phyloP scores from a whole-genome alignment of 2,329 filamentous ascomycete species.

The Hypoxylon sp. region DNA sequence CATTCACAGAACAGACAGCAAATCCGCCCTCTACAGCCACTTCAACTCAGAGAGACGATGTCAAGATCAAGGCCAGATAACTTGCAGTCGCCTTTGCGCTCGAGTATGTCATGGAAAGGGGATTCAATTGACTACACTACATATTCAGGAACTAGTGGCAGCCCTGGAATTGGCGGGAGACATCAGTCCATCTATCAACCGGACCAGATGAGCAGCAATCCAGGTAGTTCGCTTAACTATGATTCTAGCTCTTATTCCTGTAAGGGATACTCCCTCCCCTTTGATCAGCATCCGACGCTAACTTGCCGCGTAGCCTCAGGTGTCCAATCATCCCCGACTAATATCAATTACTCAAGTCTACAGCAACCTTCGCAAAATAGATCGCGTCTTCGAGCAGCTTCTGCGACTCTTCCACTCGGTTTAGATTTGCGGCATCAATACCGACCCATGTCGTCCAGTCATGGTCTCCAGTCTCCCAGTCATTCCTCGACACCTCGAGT shows the following conservation, averaged over 20 bases:
- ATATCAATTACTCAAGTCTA: constrained; percentile 65
- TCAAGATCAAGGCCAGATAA: constrained; percentile 70
- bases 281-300: constrained; percentile 17
- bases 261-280: constrained; percentile 53
- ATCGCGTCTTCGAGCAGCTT: constrained; percentile 65
- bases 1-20: constrained; percentile 62
- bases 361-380: constrained; percentile 62
- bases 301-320: constrained; percentile 58
- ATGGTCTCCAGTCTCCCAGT: constrained; percentile 51
- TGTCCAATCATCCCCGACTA: constrained; percentile 63
- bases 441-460: constrained; percentile 51
- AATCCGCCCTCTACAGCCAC: constrained; percentile 69
- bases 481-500: constrained; percentile 55
- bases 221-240: constrained; percentile 62
- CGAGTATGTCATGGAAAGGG: constrained; percentile 75
- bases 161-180: constrained; percentile 63
- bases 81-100: constrained; percentile 70
- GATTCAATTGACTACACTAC: constrained; percentile 70
- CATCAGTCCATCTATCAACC: constrained; percentile 67
- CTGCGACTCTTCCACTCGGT: constrained; percentile 53
- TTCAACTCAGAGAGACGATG: constrained; percentile 71
- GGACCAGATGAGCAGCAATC: constrained; percentile 61
- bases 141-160: constrained; percentile 63
- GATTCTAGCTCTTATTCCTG: constrained; percentile 68
- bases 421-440: constrained; percentile 55